phyloP scores from a whole-genome alignment of 768 basidiomycete genomes.

The Chiua virens region DNA sequence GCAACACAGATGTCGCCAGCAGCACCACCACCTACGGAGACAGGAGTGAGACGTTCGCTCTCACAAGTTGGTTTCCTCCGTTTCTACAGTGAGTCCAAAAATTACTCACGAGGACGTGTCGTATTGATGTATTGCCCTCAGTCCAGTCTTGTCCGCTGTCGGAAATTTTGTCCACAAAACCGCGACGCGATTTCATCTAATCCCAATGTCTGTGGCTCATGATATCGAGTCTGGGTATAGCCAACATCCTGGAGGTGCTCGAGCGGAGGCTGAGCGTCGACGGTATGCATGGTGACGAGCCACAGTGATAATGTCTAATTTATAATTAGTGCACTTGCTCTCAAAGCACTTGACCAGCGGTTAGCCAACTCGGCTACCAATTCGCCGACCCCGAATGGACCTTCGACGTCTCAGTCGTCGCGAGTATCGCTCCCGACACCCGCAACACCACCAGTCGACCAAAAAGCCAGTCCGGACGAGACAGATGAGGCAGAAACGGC shows the following conservation, averaged over 20 bases:
- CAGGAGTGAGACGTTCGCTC: conserved; percentile 92
- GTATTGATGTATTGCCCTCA: conserved; percentile 30
- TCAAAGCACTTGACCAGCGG: conserved; percentile 95
- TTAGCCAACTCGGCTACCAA: conserved; percentile 58
- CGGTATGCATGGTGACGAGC: conserved; percentile 50
- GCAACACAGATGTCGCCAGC: conserved; percentile 64
- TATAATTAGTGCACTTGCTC: conserved; percentile 76
- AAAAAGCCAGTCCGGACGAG: conserved; percentile 24
- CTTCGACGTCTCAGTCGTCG: conserved; percentile 28
- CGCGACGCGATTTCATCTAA: conserved; percentile 70
- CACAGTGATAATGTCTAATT: conserved; percentile 5
- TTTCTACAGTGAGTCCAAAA: conserved; percentile 74
- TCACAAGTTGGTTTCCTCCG: conserved; percentile 96
- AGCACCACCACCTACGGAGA: conserved; percentile 83
- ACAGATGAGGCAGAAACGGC: conserved; percentile 14
- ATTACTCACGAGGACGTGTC: background rate
- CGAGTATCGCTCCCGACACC: conserved; percentile 29
- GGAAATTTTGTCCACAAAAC: conserved; percentile 68
- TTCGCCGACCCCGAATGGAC: conserved; percentile 32
- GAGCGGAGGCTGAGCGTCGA: conserved; percentile 95
- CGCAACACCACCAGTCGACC: conserved; percentile 34
- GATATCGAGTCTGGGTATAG: conserved; percentile 79
- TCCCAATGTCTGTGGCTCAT: conserved; percentile 53
- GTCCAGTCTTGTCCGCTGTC: conserved; percentile 67
- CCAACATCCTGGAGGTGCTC: conserved; percentile 80